A percentile compares a stretch with the other conserved stretches of the same genome.
Conservation (phyloP, 208 protist species). For the Trypanosoma platydactyli region DNA sequence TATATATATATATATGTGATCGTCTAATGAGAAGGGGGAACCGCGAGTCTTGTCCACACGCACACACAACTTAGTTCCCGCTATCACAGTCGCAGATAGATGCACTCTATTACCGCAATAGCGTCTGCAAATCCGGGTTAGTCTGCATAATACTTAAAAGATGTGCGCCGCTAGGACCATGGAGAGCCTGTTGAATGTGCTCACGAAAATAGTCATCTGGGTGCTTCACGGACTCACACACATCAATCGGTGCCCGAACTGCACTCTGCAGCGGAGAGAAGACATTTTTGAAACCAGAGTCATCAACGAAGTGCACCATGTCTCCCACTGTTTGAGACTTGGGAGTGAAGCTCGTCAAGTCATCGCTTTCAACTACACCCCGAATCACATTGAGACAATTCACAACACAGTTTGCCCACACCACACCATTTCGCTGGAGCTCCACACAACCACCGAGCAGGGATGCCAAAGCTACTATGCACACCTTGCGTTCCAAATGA, state of each 20-base stretch:
- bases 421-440: conserved; percentile 57
- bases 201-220: conserved; percentile 64
- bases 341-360: conserved; percentile 74
- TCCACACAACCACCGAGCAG: conserved; percentile 65
- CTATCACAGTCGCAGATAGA: not conserved
- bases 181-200: conserved; percentile 53
- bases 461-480: conserved; percentile 71
- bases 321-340: conserved; percentile 35
- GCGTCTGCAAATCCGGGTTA: conserved; percentile 42
- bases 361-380: conserved; percentile 67
- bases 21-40: no score
- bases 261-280: conserved; percentile 81
- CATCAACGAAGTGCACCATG: conserved; percentile 32
- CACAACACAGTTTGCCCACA: conserved; percentile 66
- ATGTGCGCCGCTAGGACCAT: conserved; percentile 32
- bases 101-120: conserved; percentile 44
- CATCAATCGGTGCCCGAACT: conserved; percentile 58
- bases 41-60: conserved; percentile 10
- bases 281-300: conserved; percentile 51
- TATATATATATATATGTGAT: no score
- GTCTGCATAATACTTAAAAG: conserved; percentile 42
- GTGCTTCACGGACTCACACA: conserved; percentile 63
- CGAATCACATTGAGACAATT: conserved; percentile 79
- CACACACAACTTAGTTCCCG: not conserved
- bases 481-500: conserved; percentile 78